Evolutionary conservation across 2,329 filamentous ascomycete genomes (phyloP).

Genomic region (Alternaria dauci): DNA sequence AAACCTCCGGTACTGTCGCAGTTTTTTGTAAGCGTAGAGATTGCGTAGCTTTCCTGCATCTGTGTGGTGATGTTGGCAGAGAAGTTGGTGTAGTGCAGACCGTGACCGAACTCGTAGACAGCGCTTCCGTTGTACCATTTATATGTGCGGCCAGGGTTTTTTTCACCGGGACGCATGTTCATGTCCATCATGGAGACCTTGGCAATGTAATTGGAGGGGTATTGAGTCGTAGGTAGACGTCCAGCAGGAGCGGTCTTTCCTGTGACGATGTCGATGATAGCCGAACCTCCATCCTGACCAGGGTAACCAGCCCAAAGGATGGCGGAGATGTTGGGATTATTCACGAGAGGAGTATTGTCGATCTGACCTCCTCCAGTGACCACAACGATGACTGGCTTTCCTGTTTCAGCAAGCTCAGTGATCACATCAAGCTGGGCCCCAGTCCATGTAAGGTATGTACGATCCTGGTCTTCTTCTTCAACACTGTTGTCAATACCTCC

Average conservation of each 20-base stretch:
- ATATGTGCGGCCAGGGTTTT: conserved; percentile 65
- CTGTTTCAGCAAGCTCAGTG: conserved; percentile 54
- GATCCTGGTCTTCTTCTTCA: conserved; percentile 63
- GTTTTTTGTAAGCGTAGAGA: conserved; percentile 29
- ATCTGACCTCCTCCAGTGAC: conserved; percentile 63
- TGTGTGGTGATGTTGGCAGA: conserved; percentile 29
- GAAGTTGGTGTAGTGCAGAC: conserved; percentile 68
- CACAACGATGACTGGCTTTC: conserved; percentile 63
- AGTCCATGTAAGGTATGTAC: conserved; percentile 62
- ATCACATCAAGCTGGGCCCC: conserved; percentile 63
- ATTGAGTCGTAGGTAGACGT: conserved; percentile 65
- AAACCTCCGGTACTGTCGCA: conserved; percentile 49
- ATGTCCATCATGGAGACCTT: conserved; percentile 66
- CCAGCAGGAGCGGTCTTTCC: conserved; percentile 64
- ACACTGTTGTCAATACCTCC: conserved; percentile 64
- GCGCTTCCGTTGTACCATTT: conserved; percentile 64
- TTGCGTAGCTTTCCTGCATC: conserved; percentile 24
- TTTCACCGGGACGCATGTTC: conserved; percentile 59
- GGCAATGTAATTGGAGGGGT: conserved; percentile 61
- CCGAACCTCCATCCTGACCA: conserved; percentile 67
- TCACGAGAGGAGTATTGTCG: conserved; percentile 62
- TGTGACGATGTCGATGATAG: conserved; percentile 63
- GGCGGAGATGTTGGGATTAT: conserved; percentile 59
- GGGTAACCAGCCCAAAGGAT: conserved; percentile 69
- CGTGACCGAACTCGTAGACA: conserved; percentile 64